Evolutionary conservation across 805 yeast species (phyloP), one percentile per base, ranked within the genome.

Genomic region (Metschnikowia matae): DNA sequence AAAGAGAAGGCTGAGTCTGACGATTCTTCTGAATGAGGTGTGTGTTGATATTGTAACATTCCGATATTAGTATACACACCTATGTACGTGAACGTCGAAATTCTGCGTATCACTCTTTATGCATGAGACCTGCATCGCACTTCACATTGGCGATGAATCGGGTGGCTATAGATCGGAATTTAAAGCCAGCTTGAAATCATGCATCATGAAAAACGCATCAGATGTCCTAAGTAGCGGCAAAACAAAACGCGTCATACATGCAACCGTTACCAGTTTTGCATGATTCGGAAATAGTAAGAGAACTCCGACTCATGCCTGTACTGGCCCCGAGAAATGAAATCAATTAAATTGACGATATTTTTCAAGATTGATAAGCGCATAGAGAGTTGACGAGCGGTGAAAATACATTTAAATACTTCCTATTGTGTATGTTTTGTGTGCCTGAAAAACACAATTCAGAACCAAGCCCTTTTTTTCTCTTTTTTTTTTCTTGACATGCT

Each of bases 41-140:
- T 15, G 11, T 11, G 23, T 6, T 40, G n/a, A 23, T 13, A 11
- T 14, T 17, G 6, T 15, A 20, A 38, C 41, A 13, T 20, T 39
- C 32, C 26, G 29, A 29, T 15, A 15, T 17, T 17, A 40, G 5
- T 40, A 15, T 40, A 40, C 43, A 29, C 34, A 21, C 29, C 11
- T 15, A 40, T 40, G 42, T 15, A 39, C 29, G 17, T n/a, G 42
- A 21, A 40, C 43, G 34, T 29, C 34, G 15, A 15, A 34, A 26
- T 29, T 23, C 43, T 40, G 43, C 43, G 43, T 26, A 26, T 40
- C 43, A 23, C 23, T 13, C 21, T 35, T 35, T 11, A 26, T 26
- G 34, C 45, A 42, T 23, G 45, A 15, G 5, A n/a, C 31, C 38
- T 41, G 36, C 44, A 41, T 41, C 15, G 31, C 41, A 23, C 43